Evolutionary conservation across 495 filamentous ascomycete genomes (phyloP), one percentile per base, ranked within the genome.

Genomic region (Astrothelium subdiscretum): DNA sequence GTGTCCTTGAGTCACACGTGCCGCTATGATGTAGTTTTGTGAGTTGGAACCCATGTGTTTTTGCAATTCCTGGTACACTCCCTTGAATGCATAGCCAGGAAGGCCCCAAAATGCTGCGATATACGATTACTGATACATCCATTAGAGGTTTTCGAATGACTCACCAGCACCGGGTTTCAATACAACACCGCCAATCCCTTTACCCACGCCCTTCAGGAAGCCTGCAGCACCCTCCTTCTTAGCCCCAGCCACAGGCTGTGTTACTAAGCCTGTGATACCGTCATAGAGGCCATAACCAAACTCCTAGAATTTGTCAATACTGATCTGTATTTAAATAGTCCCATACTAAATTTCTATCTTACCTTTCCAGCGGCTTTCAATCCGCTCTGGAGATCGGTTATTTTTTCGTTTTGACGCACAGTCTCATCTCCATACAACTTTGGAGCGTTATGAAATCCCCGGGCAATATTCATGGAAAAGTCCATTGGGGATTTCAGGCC

Each of bases 381-480:
- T 1, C 89, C 87, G 65, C 82, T 87, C 61, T 81, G 74, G 24
- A 91, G 72, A 60, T 83, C 83, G 0, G 85, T 88, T 0, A 96
- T 86, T 62, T 86, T 89, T 52, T 88, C 84, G 0, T 77, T 75
- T 15, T 82, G 80, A 15, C 83, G 80, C 2, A 95, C 85, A 52
- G 81, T 90, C 5, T 85, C 80, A 65, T 91, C 89, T 44, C 89
- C 84, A 63, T 92, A 94, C 1, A 95, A 72, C 60, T 82, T 87
- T 0, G 90, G 89, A 0, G 83, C 84, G 68, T 95, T 95, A 71
- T 95, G 88, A 65, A 95, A 95, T 10, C 91, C 91, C 71, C 86
- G 88, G 0, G 91, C 84, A 2, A 95, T 69, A 15, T 84, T 86
- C 43, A 95, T 75, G 13, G 88, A 85, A 62, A 94, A 83, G 64